Evolutionary conservation across 768 basidiomycete species (phyloP).

Genomic region (Phylloporus arenicola): DNA sequence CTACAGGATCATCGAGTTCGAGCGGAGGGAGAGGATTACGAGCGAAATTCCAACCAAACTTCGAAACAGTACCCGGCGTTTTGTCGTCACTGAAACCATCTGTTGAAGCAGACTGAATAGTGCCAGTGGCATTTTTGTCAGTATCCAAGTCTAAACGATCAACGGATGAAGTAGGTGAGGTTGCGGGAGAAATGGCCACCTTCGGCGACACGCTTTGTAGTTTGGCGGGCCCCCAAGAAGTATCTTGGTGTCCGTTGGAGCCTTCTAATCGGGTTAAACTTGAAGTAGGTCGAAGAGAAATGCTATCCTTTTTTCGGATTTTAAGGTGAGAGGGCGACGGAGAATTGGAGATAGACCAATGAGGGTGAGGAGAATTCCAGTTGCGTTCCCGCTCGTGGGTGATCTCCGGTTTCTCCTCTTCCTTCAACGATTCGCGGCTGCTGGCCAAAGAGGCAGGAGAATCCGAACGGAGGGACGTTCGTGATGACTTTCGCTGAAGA

Average conservation of each 20-base stretch:
- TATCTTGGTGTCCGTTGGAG: too few species aligned
- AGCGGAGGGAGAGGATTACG: slow-evolving; percentile 37
- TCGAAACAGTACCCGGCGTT: slow-evolving; percentile 22
- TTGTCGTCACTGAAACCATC: slow-evolving; percentile 11
- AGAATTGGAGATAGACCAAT: slow-evolving; percentile 38
- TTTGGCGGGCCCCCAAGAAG: slow-evolving; percentile 2
- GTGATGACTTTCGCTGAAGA: slow-evolving; percentile 32
- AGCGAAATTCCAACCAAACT: slow-evolving; percentile 39
- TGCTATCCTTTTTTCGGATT: neutral
- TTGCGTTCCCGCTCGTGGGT: slow-evolving; percentile 58
- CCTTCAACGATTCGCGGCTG: slow-evolving; percentile 31
- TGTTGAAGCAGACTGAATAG: neutral
- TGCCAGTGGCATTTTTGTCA: neutral
- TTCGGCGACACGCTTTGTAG: slow-evolving; percentile 2
- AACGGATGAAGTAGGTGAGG: neutral
- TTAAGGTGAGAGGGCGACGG: slow-evolving; percentile 10
- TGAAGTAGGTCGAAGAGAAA: slow-evolving; percentile 14
- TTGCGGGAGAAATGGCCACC: neutral
- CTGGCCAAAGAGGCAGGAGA: slow-evolving; percentile 40
- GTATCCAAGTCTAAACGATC: slow-evolving; percentile 1
- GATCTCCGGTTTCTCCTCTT: slow-evolving; percentile 32
- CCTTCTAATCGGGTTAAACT: slow-evolving; percentile 14
- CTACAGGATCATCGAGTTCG: slow-evolving; percentile 29
- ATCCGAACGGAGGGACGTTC: slow-evolving; percentile 31
- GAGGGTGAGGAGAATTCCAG: slow-evolving; percentile 64